These are phyloP conservation scores for Fusarium sarcochroum DNA, from an alignment of 2,329 filamentous ascomycete genomes.

Conservation along the genomic window DNA sequence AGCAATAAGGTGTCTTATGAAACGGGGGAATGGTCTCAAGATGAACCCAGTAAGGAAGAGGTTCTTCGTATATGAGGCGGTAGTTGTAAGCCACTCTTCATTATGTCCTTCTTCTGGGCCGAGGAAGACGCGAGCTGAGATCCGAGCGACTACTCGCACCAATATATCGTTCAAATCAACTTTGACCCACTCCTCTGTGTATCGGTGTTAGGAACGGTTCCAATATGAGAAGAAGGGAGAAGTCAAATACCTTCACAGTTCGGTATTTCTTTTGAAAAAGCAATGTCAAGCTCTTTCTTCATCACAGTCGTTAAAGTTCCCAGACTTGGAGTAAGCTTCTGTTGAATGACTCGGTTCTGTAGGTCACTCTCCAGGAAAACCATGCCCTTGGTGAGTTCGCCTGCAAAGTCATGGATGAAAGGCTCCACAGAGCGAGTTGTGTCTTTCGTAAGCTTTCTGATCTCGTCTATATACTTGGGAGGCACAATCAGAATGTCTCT, in stretches of 20 bases:
- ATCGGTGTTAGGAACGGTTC: not conserved
- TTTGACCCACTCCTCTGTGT: not conserved
- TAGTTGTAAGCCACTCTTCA: constrained; percentile 3
- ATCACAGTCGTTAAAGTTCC: not conserved
- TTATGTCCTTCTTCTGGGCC: constrained; percentile 2
- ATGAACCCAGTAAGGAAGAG: not conserved
- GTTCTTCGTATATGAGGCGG: constrained; percentile 8
- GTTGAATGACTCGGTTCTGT: constrained; percentile 5
- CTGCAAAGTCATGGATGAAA: not conserved
- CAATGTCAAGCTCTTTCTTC: not conserved
- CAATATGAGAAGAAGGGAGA: too few relatives aligned
- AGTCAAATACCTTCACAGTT: not conserved
- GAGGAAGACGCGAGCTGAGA: constrained; percentile 5
- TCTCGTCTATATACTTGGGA: not conserved
- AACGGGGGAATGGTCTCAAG: not conserved
- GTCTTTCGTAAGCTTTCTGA: not conserved
- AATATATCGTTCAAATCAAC: not conserved
- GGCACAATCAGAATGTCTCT: constrained; percentile 1
- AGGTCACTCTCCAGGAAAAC: not conserved
- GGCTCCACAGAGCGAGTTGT: not conserved
- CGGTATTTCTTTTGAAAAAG: not conserved
- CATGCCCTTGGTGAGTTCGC: not conserved
- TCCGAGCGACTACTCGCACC: not conserved
- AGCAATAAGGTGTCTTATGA: not conserved
- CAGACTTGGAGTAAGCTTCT: not conserved